Evolutionary conservation across 495 filamentous ascomycete species (phyloP).

Genomic region (Aspergillus avenaceus): DNA sequence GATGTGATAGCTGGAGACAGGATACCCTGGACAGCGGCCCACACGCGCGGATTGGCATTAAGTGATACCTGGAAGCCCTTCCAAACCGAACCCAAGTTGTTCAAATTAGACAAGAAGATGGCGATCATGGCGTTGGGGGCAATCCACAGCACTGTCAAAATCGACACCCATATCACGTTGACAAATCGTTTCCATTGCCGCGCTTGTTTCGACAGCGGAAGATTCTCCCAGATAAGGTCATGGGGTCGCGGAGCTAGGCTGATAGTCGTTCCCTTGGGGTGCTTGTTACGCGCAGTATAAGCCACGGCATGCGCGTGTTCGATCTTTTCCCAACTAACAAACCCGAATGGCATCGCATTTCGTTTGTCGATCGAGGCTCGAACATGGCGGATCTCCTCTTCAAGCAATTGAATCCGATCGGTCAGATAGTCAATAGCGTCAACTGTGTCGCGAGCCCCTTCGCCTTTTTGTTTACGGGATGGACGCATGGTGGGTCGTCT

Average conservation of each 20-base stretch:
- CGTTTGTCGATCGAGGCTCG: constrained; percentile 78
- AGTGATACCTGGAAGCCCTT: constrained; percentile 64
- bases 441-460: constrained; percentile 50
- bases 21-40: constrained; percentile 92
- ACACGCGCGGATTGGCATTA: constrained; percentile 54
- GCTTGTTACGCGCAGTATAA: constrained; percentile 72
- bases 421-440: constrained; percentile 95
- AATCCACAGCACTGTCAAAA: constrained; percentile 84
- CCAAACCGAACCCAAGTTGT: constrained; percentile 79
- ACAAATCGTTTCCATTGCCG: constrained; percentile 69
- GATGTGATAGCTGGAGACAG: constrained; percentile 87
- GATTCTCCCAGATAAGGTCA: constrained; percentile 95
- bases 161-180: constrained; percentile 76
- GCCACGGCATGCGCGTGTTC: constrained; percentile 85
- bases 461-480: constrained; percentile 60
- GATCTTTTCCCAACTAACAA: constrained; percentile 88
- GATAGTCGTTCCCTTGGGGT: constrained; percentile 74
- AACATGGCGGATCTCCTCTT: constrained; percentile 78
- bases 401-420: constrained; percentile 74
- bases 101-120: constrained; percentile 83
- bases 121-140: constrained; percentile 95
- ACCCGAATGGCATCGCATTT: constrained; percentile 85
- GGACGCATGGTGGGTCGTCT: constrained; percentile 76
- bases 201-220: constrained; percentile 60
- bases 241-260: constrained; percentile 78